Conservation (phyloP, 108 stramenopile species). For the Cyclotella distinguenda region DNA sequence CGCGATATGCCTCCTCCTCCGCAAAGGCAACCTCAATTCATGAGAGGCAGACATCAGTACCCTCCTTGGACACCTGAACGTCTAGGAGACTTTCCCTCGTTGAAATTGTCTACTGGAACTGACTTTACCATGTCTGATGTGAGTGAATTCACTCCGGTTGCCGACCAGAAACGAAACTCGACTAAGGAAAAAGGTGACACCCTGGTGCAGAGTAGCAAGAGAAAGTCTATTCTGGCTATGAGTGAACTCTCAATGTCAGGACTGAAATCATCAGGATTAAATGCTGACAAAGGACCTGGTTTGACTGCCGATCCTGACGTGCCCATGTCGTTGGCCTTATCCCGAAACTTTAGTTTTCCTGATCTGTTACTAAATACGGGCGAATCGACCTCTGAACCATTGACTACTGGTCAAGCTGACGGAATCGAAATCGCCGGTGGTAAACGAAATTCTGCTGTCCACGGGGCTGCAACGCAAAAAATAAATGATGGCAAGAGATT, state of each 20-base stretch:
- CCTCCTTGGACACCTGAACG: not conserved
- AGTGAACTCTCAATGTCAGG: constrained; percentile 30
- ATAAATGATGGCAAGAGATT: constrained; percentile 18
- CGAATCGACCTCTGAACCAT: constrained; percentile 9
- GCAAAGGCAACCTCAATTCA: constrained; percentile 15
- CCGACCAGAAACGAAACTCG: no score
- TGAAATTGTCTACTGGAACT: constrained; percentile 22
- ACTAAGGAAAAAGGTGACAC: no score
- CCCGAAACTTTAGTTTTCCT: constrained; percentile 39
- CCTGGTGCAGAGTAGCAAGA: constrained; percentile 19
- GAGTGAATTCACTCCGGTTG: constrained; percentile 13
- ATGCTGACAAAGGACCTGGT: not conserved
- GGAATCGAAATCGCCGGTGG: not conserved
- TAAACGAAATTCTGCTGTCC: constrained; percentile 6
- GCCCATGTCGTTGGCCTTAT: constrained; percentile 9
- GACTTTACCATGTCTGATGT: constrained; percentile 47
- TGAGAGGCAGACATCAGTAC: not conserved
- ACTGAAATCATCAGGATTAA: constrained; percentile 10
- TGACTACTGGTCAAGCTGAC: constrained; percentile 11
- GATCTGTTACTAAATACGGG: constrained; percentile 37
- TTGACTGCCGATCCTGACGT: not conserved
- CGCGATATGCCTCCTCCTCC: constrained; percentile 3
- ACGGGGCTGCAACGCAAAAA: not conserved
- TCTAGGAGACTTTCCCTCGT: constrained; percentile 27
- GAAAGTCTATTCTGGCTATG: constrained; percentile 20